A percentile compares a stretch with the other conserved stretches of the same genome.
phyloP scores from a whole-genome alignment of 1,139 yeast species.

The Candida sojae region DNA sequence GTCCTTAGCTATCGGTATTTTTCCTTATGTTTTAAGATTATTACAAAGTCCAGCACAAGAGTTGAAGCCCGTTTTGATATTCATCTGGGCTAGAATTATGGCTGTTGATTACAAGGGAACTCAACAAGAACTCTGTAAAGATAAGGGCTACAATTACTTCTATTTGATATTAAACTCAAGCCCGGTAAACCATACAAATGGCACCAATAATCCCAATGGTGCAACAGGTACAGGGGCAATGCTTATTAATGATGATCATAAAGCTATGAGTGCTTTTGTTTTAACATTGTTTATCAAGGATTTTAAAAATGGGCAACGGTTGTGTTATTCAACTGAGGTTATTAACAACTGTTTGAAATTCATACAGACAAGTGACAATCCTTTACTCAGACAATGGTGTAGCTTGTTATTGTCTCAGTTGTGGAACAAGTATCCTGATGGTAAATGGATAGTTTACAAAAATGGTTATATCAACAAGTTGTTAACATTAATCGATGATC shows the following conservation, averaged over 20 bases:
- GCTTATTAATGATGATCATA: conserved; percentile 70
- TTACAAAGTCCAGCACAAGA: conserved; percentile 96
- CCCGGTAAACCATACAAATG: conserved; percentile 27
- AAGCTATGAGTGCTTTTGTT: conserved; percentile 95
- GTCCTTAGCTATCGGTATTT: conserved; percentile 91
- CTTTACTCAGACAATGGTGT: conserved; percentile 91
- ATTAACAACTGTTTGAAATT: conserved; percentile 68
- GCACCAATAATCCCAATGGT: conserved; percentile 21
- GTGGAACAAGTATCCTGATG: conserved; percentile 74
- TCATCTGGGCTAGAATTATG: conserved; percentile 98
- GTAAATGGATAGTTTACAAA: conserved; percentile 69
- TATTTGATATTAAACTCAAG: conserved; percentile 62
- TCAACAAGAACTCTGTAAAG: conserved; percentile 89
- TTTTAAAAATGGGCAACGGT: conserved; percentile 76
- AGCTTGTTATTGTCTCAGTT: conserved; percentile 75
- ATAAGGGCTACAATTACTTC: conserved; percentile 87
- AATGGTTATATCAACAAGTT: conserved; percentile 64
- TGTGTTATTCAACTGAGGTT: conserved; percentile 75
- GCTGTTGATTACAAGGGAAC: conserved; percentile 90
- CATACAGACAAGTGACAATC: conserved; percentile 74
- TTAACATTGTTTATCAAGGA: conserved; percentile 81
- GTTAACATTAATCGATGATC: conserved; percentile 67
- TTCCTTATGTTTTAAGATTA: conserved; percentile 89
- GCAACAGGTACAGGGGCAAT: conserved; percentile 21
- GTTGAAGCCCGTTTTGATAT: conserved; percentile 87